Evolutionary conservation across 768 basidiomycete species (phyloP), one percentile per base, ranked within the genome.

Genomic region (Phaffia australis): DNA sequence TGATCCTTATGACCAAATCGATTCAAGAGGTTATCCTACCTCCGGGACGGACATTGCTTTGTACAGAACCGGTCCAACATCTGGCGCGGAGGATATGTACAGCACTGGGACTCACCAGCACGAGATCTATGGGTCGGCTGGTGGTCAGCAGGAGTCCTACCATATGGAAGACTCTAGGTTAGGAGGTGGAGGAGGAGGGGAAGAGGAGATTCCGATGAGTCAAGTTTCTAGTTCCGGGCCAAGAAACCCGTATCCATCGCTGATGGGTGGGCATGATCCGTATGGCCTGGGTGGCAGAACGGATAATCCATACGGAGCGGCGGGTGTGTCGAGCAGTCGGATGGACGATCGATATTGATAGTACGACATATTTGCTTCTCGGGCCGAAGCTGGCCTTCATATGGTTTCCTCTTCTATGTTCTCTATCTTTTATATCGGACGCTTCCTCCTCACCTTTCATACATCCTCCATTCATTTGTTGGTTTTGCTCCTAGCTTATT

Each of bases 271-370:
- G 11, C 35, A 42, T 11, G 35, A 42, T 42, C 35, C 35, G 35
- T 42, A 42, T 11, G 11, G 35, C 35, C 11, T 11, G n/a, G 27
- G 59, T 4, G 64, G 56, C 21, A 51, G 50, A 19, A 35, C 56
- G n/a, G 48, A 50, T 29, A 32, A 61, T 61, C n/a, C 60, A 19
- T 18, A 61, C 50, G 60, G n/a, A 51, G 1, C 49, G 50, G 60
- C 49, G 49, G 1, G 25, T 51, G 23, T 29, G 60, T 15, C 47
- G 59, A 48, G 23, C 23, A 18, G 59, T 49, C n/a, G 15, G 48
- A 30, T 21, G 57, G 56, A 52, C 18, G 49, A 60, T 16, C 48
- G 23, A 27, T n/a, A 14, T 9, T 49, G 19, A 30, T 50, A 2
- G 64, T 32, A 1, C 29, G 48, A 2, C 23, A 46, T 18, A 57